Evolutionary conservation across 2,329 filamentous ascomycete species (phyloP), one percentile per base, ranked within the genome.

Genomic region (Pyrenochaeta sp.): DNA sequence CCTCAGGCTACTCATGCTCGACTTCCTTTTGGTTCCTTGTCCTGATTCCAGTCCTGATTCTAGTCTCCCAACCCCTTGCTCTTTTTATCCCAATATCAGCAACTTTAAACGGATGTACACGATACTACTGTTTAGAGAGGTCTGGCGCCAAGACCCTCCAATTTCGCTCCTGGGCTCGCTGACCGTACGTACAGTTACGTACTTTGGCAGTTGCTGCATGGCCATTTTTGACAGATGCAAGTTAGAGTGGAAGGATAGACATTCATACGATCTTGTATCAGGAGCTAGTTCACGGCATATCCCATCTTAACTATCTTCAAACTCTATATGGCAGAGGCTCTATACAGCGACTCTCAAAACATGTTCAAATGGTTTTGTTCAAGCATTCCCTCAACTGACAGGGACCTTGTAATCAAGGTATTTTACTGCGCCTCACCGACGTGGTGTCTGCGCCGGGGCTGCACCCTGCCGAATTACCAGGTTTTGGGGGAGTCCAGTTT

Each of bases 231-330:
- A 35, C 32, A 35, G 32, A 35, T 35, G 32, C 32, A 35, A n/a
- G n/a, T n/a, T n/a, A n/a, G 18, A 45, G 27, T 27, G 17, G 30
- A 32, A 52, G 35, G 33, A 47, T 47, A 44, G 41, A 39, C 43
- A 40, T 29, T 47, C 31, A 17, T 35, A 35, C 15, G 23, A 47
- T 47, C 39, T 45, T 23, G 40, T 51, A 51, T 36, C 30, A 51
- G 40, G 17, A 36, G 48, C 39, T 44, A 51, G 39, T 51, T 40
- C 33, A 51, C 37, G 39, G 40, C 48, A 51, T 51, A 51, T 51
- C 17, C 31, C 23, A 51, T 31, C 31, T 20, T 44, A 36, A 51
- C 48, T 51, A 15, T 27, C 40, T 51, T 42, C 17, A 33, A 12
- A 51, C 14, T 44, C 29, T 45, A 43, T 45, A 17, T 51, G 17